Evolutionary conservation across 1,139 yeast species (phyloP), one percentile per base, ranked within the genome.

Genomic region (Suhomyces choctaworum): DNA sequence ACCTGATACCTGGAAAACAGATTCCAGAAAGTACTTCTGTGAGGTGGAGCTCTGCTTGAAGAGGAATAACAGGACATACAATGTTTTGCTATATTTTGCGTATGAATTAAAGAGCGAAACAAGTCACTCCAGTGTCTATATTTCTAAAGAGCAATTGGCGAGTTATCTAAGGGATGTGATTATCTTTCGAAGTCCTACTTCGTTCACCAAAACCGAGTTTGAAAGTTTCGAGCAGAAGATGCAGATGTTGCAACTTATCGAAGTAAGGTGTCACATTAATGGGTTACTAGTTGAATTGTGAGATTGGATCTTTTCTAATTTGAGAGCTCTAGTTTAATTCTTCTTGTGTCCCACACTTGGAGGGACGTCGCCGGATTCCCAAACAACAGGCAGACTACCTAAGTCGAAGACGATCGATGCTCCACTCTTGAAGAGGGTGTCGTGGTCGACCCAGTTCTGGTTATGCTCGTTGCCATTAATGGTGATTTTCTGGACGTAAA

Each of bases 361-460:
- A 45, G 59, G 60, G 2, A 26, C 44, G 16, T 38, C 39, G 2
- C 57, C 59, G 5, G 46, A 33, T 29, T 61, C 50, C 70, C 68
- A 46, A 46, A 45, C 40, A 47, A 47, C 44, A 42, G 49, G 44
- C 46, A 52, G 26, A 45, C 50, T 52, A n/a, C 51, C 50, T 19
- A 54, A 31, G 14, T 44, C 63, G 50, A 45, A 69, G 50, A 47
- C 59, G 31, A 57, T 50, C 10, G 46, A 40, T 6, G 63, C 66
- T 10, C 66, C 64, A 27, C 49, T 42, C 8, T 46, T 44, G 44
- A 66, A 64, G 8, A 65, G 32, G 23, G 55, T 57, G 10, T 54
- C 60, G 37, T 65, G 71, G 14, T 48, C 52, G 16, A 65, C 40
- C 69, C 70, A 66, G 39, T 61, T 60, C 42, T 63, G 46, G 20